Evolutionary conservation across 768 basidiomycete genomes (phyloP).

Genomic region (Daedalea quercina): DNA sequence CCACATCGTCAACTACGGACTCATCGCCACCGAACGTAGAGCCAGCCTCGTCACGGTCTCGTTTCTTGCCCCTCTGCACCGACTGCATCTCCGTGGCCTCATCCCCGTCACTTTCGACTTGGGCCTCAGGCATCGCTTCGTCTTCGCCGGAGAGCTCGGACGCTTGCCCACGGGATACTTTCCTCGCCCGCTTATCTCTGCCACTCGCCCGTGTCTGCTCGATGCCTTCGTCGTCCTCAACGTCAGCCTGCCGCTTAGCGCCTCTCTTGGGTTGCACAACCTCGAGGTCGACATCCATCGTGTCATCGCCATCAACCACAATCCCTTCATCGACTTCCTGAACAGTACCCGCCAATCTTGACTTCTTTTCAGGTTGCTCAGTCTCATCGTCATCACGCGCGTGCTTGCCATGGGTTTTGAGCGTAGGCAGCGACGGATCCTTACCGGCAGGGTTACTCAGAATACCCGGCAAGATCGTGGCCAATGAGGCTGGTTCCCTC

Average conservation of each 20-base stretch:
- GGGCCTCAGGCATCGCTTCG: conserved; percentile 19
- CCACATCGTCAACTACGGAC: conserved; percentile 28
- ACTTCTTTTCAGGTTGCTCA: conserved; percentile 24
- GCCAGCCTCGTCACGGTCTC: conserved; percentile 67
- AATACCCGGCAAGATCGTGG: neutral
- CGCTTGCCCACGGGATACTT: conserved; percentile 40
- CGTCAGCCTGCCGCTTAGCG: conserved; percentile 43
- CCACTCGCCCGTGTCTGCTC: conserved; percentile 29
- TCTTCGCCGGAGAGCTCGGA: conserved; percentile 22
- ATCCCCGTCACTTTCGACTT: conserved; percentile 7
- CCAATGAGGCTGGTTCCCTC: neutral
- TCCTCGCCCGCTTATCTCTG: conserved; percentile 50
- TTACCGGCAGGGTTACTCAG: neutral
- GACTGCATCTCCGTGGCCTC: neutral
- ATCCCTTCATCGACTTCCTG: conserved; percentile 42
- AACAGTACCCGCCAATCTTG: conserved; percentile 50
- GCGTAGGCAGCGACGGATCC: neutral
- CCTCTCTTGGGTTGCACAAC: conserved; percentile 29
- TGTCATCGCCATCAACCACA: conserved; percentile 26
- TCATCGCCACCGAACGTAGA: conserved; percentile 66
- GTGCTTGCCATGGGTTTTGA: conserved; percentile 16
- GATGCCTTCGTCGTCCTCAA: conserved; percentile 38
- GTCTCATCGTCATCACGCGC: conserved; percentile 38
- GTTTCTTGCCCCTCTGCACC: conserved; percentile 57
- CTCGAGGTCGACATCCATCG: conserved; percentile 18